Conservation (phyloP, 768 basidiomycete species). For the Termitomyces sp. region DNA sequence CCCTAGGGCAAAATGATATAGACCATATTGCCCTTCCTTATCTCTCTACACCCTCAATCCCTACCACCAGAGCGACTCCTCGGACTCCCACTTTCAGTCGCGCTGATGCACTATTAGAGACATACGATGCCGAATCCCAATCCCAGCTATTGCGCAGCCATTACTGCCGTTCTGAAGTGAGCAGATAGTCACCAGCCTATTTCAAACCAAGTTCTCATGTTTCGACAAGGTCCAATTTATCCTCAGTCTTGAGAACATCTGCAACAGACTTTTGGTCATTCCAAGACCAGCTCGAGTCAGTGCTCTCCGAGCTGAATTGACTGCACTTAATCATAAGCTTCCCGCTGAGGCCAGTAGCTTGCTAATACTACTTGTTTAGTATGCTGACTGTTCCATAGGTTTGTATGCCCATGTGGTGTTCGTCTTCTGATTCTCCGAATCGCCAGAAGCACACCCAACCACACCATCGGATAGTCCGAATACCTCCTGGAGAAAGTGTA, state of each 20-base stretch:
- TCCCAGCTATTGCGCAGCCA: constrained; percentile 74
- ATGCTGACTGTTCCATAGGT: constrained; percentile 38
- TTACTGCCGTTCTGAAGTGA: constrained; percentile 83
- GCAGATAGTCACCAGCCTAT: constrained; percentile 15
- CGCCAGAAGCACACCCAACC: constrained; percentile 43
- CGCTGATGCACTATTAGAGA: constrained; percentile 56
- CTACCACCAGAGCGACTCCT: constrained; percentile 38
- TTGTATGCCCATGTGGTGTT: constrained; percentile 87
- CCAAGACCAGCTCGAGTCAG: constrained; percentile 93
- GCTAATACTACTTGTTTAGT: background rate
- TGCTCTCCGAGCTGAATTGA: constrained; percentile 94
- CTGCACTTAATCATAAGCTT: constrained; percentile 90
- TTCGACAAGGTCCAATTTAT: constrained; percentile 72
- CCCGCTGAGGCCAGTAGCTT: constrained; percentile 78
- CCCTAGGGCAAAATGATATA: constrained; percentile 62
- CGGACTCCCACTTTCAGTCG: constrained; percentile 38
- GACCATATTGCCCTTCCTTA: constrained; percentile 42
- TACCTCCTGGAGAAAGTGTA: constrained; percentile 96
- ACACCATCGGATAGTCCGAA: constrained; percentile 94
- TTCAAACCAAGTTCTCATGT: constrained; percentile 4
- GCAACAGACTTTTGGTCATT: constrained; percentile 84
- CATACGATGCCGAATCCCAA: constrained; percentile 65
- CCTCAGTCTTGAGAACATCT: constrained; percentile 85
- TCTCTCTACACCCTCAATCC: constrained; percentile 69
- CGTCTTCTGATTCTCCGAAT: constrained; percentile 56